Percentiles rank a stretch among this genome's conserved stretches.
These are phyloP conservation scores for Piper longum DNA, from an alignment of 164 flowering plant species.

Conservation along the genomic window DNA sequence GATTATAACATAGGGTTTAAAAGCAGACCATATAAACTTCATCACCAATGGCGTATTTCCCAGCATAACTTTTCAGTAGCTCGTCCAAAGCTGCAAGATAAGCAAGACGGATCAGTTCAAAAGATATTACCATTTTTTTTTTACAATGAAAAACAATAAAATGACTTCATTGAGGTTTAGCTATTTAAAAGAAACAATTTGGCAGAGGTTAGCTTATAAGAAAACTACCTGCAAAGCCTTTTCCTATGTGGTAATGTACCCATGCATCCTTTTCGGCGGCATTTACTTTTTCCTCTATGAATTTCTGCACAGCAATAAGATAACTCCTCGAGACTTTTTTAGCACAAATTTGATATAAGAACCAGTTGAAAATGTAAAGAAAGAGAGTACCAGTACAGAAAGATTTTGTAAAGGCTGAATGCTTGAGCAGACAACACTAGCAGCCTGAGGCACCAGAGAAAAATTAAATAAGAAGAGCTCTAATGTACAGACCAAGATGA, in stretches of 20 bases:
- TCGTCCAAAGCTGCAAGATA: conserved; percentile 70
- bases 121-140: too few species aligned
- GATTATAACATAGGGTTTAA: background rate
- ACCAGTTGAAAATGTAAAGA: background rate
- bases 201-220: background rate
- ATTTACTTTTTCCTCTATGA: conserved; percentile 46
- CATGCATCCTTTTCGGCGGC: conserved; percentile 42
- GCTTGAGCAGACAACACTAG: conserved; percentile 62
- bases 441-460: conserved; percentile 30
- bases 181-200: background rate
- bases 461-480: conserved; percentile 1
- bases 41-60: conserved; percentile 80
- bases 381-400: conserved; percentile 30
- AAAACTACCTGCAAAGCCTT: conserved; percentile 58
- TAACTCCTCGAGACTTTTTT: background rate
- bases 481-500: too few species aligned
- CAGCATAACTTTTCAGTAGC: conserved; percentile 40
- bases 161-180: background rate
- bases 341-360: too few species aligned
- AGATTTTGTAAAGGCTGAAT: conserved; percentile 79
- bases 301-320: conserved; percentile 31
- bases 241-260: conserved; percentile 41
- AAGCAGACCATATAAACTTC: conserved; percentile 54
- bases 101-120: conserved; percentile 1
- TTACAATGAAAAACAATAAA: too few species aligned